phyloP scores from a whole-genome alignment of 1,284 basidiomycete species.

The Sanghuangporus weigelae region DNA sequence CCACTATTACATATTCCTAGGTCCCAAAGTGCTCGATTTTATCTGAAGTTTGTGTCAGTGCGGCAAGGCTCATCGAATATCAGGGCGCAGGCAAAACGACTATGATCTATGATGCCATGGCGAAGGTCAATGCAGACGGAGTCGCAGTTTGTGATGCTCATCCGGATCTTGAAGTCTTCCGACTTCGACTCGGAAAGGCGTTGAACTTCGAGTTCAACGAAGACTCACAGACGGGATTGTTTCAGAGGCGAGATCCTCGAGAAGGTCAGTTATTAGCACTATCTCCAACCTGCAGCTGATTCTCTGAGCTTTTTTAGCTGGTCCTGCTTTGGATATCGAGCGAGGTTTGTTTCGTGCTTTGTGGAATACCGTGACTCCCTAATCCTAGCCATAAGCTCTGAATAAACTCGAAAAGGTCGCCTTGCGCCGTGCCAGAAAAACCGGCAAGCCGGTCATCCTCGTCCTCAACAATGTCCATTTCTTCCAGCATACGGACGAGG shows the following conservation, averaged over 20 bases:
- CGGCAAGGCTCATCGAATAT: not conserved
- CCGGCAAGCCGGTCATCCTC: slow-evolving; percentile 66
- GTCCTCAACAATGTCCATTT: slow-evolving; percentile 61
- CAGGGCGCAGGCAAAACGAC: slow-evolving; percentile 68
- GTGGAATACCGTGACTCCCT: not conserved
- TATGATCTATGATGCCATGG: slow-evolving; percentile 80
- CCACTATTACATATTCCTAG: slow-evolving; percentile 73
- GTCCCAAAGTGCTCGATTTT: slow-evolving; percentile 53
- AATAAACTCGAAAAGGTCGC: slow-evolving; percentile 88
- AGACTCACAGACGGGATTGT: slow-evolving; percentile 72
- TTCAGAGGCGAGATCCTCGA: slow-evolving; percentile 77
- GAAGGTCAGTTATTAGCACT: slow-evolving; percentile 45
- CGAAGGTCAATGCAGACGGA: slow-evolving; percentile 65
- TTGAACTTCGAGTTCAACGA: slow-evolving; percentile 78
- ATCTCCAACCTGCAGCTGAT: not conserved
- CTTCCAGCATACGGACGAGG: slow-evolving; percentile 41
- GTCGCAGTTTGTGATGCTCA: slow-evolving; percentile 52
- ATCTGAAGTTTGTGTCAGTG: not conserved
- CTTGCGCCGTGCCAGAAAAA: slow-evolving; percentile 49
- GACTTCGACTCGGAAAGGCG: slow-evolving; percentile 76
- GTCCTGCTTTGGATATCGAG: slow-evolving; percentile 79
- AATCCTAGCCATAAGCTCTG: slow-evolving; percentile 41
- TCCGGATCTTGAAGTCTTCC: slow-evolving; percentile 70
- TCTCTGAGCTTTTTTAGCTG: slow-evolving; percentile 37
- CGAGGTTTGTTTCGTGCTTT: slow-evolving; percentile 43